Evolutionary conservation across 345 rosid genomes (phyloP), one percentile per base, ranked within the genome.

Genomic region (Trapa bicornis): DNA sequence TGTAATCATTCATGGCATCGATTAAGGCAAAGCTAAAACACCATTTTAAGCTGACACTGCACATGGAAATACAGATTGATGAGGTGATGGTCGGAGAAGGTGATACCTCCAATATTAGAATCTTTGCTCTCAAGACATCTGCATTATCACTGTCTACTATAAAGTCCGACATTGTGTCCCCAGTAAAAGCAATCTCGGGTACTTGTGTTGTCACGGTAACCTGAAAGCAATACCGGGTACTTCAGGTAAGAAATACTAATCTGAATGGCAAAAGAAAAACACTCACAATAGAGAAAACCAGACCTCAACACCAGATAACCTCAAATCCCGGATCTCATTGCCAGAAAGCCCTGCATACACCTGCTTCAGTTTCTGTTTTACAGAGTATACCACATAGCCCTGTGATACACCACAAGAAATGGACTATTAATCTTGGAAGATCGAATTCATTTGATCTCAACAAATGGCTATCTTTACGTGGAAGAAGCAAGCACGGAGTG

Each of bases 151-250:
- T 84, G 68, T 94, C 97, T 56, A 72, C 68, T 64, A 94, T 78
- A 72, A 91, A 91, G 78, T 94, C 93, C 3, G 90, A 80, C 68
- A 63, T 89, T 17, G 99, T 91, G 72, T 94, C 99, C 75, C 99
- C 97, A 0, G 97, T 94, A 80, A 94, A 94, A 64, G 99, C 96
- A 61, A 94, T 84, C 85, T 91, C 96, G 37, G 95, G 93, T 56
- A 77, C 66, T 57, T 84, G 83, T 37, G 72, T 68, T 48, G 86
- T 86, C 73, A 80, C 32, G 45, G 97, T 91, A 65, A 94, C 89
- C 99, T 94, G 89, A 64, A 70, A 76, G 73, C n/a, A 29, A 57
- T 32, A 29, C 1, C 10, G 8, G 32, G 29, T 41, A 57, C 14
- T 47, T 47, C 53, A 15, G 11, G 22, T 50, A 16, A 50, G 6